A percentile compares a stretch with the other conserved stretches of the same genome.
These are phyloP conservation scores for Juglanconis oblonga DNA, from an alignment of 2,329 filamentous ascomycete species.

Conservation along the genomic window DNA sequence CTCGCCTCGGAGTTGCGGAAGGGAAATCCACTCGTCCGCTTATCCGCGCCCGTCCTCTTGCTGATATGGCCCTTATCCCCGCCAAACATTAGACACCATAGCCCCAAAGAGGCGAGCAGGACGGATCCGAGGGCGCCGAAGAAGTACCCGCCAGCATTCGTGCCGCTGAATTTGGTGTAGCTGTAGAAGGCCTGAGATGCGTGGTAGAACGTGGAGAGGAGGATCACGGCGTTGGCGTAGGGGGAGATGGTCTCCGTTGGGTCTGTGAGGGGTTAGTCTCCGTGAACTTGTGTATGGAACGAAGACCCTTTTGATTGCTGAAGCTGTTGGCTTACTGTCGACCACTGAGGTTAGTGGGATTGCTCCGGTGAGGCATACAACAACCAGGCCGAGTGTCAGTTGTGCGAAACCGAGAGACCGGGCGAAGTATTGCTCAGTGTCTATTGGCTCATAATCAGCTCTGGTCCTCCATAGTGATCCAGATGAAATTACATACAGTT, in stretches of 20 bases:
- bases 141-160: slow-evolving; percentile 55
- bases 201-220: slow-evolving; percentile 67
- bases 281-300: background rate
- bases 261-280: slow-evolving; percentile 16
- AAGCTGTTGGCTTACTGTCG: slow-evolving; percentile 30
- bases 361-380: slow-evolving; percentile 67
- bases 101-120: slow-evolving; percentile 56
- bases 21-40: slow-evolving; percentile 38
- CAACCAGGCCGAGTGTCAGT: slow-evolving; percentile 60
- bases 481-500: slow-evolving; percentile 26
- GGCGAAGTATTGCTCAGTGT: slow-evolving; percentile 70
- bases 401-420: slow-evolving; percentile 68
- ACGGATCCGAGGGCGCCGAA: slow-evolving; percentile 58
- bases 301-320: background rate
- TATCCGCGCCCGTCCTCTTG: slow-evolving; percentile 37
- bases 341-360: slow-evolving; percentile 59
- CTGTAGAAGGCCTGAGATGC: slow-evolving; percentile 59
- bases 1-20: slow-evolving; percentile 35
- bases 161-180: slow-evolving; percentile 63
- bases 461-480: background rate
- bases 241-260: slow-evolving; percentile 49
- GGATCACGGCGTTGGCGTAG: slow-evolving; percentile 63
- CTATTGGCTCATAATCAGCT: slow-evolving; percentile 31
- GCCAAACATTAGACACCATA: slow-evolving; percentile 56
- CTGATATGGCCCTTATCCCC: slow-evolving; percentile 33